Evolutionary conservation across 495 filamentous ascomycete species (phyloP), one percentile per base, ranked within the genome.

Genomic region (Penicillium coprophilum): DNA sequence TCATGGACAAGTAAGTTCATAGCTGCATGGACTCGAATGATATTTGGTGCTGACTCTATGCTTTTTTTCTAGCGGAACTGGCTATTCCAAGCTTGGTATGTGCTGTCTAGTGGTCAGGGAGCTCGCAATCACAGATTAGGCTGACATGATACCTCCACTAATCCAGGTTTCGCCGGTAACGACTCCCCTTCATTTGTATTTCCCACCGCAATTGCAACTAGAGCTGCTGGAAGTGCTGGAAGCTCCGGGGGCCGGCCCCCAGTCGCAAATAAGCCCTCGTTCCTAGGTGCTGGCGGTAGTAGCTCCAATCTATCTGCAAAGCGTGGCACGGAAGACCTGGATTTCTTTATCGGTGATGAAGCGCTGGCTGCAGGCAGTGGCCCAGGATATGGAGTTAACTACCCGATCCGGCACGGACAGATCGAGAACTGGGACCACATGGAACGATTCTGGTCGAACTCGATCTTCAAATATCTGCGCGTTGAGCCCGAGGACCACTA

Each of bases 351-450:
- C 70, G 94, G 94, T 55, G 94, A 97, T 67, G 94, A 97, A 77
- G 94, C 94, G 53, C 80, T 97, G 55, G 79, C 88, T 48, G 92
- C 93, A 20, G 80, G 89, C 45, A 82, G 72, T 65, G 94, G 94
- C 30, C 92, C 92, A 55, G 92, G 94, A 57, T 98, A 98, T 75
- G 92, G 89, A 46, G 80, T 97, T 69, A 90, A 98, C 76, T 97
- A 97, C 71, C 94, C 94, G 41, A 96, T 98, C 67, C 84, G 95
- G 53, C 94, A 98, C 68, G 94, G 94, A 50, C 95, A 97, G 76
- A 87, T 98, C 65, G 94, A 98, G 75, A 96, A 98, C 68, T 98
- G 94, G 94, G 94, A 98, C 71, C 88, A 95, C 61, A 98, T 98
- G 94, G 94, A 98, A 69, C 85, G 94, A 50, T 98, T 96, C 73